phyloP scores from a whole-genome alignment of 345 rosid genomes.

The Dipteronia sinensis region DNA sequence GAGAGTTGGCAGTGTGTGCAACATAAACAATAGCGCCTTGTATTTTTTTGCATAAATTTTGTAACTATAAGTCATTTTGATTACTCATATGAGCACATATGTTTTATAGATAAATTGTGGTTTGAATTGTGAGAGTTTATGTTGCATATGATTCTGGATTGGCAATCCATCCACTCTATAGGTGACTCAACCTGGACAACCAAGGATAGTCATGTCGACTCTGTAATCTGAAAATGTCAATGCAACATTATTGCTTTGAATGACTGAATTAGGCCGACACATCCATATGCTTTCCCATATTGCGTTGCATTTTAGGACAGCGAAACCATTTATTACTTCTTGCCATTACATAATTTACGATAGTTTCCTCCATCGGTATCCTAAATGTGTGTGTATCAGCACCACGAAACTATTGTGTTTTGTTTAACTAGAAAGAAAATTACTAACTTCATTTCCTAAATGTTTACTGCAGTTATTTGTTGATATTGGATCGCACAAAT shows the following conservation, averaged over 20 bases:
- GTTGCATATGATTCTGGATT: not conserved
- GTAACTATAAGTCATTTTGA: not conserved
- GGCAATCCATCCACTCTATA: not conserved
- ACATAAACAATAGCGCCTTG: not conserved
- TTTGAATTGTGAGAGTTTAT: not conserved
- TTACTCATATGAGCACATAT: not conserved
- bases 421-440: not conserved
- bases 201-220: not conserved
- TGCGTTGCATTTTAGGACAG: not conserved
- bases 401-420: not conserved
- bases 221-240: not conserved
- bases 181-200: not conserved
- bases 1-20: not conserved
- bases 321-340: not conserved
- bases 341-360: not conserved
- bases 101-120: no score
- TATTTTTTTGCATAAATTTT: not conserved
- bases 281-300: not conserved
- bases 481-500: constrained; percentile 90
- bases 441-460: not conserved
- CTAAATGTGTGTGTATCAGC: not conserved
- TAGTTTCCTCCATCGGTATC: not conserved
- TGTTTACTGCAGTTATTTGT: constrained; percentile 58
- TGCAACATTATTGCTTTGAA: not conserved
- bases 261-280: not conserved